A percentile compares a stretch with the other conserved stretches of the same genome.
Conservation (phyloP, 495 filamentous ascomycete species). For the Aspergillus nanangensis region DNA sequence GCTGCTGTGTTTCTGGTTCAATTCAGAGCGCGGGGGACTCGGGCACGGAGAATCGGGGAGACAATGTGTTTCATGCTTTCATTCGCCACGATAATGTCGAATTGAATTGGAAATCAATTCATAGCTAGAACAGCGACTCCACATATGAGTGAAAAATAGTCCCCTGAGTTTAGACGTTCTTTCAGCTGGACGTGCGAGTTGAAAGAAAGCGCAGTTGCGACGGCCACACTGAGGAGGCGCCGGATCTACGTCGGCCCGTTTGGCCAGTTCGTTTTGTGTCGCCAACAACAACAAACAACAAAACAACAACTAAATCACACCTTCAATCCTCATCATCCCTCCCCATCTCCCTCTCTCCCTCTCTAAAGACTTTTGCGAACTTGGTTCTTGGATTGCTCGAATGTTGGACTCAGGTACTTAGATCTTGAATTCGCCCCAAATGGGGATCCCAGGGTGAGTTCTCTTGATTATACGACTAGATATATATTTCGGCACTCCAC, state of each 20-base stretch:
- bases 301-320: constrained; percentile 2
- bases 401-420: constrained; percentile 7
- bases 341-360: not conserved
- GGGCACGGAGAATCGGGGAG: constrained; percentile 10
- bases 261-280: constrained; percentile 20
- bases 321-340: not conserved
- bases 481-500: constrained; percentile 16
- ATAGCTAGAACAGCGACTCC: not conserved
- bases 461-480: not conserved
- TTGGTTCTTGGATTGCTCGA: no score
- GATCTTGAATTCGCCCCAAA: constrained; percentile 10
- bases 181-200: not conserved
- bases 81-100: not conserved
- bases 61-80: constrained; percentile 9
- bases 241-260: constrained; percentile 45
- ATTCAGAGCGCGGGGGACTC: constrained; percentile 11
- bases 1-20: not conserved
- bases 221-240: not conserved
- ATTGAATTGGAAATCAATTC: not conserved
- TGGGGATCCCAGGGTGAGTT: constrained; percentile 48
- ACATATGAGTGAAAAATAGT: no score
- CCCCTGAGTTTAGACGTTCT: no score
- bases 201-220: not conserved
- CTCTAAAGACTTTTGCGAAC: not conserved
- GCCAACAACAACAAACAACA: constrained; percentile 24